Conservation (phyloP, 768 basidiomycete genomes). For the Pleurotus tuber-regium region DNA sequence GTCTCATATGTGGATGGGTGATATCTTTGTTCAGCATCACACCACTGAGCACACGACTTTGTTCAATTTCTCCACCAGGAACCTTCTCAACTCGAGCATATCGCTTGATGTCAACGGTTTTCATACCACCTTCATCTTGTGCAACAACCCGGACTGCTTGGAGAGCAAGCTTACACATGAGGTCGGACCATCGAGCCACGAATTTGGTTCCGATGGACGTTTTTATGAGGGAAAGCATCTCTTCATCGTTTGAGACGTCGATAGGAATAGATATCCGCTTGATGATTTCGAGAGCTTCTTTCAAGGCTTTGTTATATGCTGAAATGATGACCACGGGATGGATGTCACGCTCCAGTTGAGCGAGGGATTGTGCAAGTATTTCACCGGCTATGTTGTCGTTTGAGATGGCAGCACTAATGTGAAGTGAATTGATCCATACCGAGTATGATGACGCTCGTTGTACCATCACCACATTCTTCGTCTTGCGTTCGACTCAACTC, state of each 20-base stretch:
- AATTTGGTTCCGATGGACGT: constrained; percentile 99
- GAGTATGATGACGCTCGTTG: constrained; percentile 96
- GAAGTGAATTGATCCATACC: too few relatives aligned
- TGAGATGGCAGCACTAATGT: too few relatives aligned
- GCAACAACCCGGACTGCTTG: constrained; percentile 91
- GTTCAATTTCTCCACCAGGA: constrained; percentile 96
- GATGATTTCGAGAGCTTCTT: constrained; percentile 88
- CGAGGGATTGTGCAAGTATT: constrained; percentile 91
- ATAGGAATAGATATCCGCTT: constrained; percentile 88
- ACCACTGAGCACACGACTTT: constrained; percentile 81
- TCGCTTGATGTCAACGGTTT: constrained; percentile 96
- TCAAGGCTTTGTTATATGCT: constrained; percentile 95
- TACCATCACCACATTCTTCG: constrained; percentile 98
- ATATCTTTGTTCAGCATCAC: constrained; percentile 99
- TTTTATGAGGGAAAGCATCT: constrained; percentile 97
- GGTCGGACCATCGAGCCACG: constrained; percentile 91
- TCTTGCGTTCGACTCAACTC: constrained; percentile 97
- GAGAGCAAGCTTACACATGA: constrained; percentile 95
- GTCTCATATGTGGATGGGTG: constrained; percentile 94
- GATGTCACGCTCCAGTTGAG: constrained; percentile 93
- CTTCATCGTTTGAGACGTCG: constrained; percentile 76
- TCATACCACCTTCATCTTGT: constrained; percentile 68
- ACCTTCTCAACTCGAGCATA: constrained; percentile 98
- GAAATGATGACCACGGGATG: constrained; percentile 99
- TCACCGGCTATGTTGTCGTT: constrained; percentile 66